Evolutionary conservation across 805 yeast genomes (phyloP).

Genomic region (Myxozyma geophila): DNA sequence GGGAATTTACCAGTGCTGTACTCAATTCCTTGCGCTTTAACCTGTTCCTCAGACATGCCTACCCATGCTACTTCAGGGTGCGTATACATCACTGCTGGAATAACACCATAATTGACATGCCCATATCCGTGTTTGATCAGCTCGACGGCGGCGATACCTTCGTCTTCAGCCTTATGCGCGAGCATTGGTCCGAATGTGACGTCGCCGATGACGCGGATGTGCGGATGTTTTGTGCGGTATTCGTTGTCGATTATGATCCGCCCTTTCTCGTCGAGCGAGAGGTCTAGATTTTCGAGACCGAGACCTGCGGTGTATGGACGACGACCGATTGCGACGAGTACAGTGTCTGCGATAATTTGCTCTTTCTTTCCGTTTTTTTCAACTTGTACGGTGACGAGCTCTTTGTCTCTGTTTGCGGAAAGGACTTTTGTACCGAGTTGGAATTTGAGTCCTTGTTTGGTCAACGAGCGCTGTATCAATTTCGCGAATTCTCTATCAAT

Average conservation of each 20-base stretch:
- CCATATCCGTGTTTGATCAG: conserved; percentile 91
- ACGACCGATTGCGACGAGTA: conserved; percentile 93
- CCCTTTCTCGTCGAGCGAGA: conserved; percentile 41
- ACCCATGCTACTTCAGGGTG: conserved; percentile 99
- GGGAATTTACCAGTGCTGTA: conserved; percentile 65
- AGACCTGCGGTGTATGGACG: conserved; percentile 93
- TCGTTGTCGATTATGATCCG: conserved; percentile 78
- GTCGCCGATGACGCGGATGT: conserved; percentile 91
- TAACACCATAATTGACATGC: conserved; percentile 96
- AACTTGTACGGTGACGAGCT: no score
- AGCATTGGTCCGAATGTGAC: conserved; percentile 98
- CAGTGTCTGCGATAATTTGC: no score
- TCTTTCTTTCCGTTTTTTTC: no score
- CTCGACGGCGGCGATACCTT: conserved; percentile 98
- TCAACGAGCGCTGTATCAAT: no score
- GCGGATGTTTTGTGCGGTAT: conserved; percentile 87
- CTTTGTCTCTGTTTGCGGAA: no score
- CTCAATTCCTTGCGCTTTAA: no score
- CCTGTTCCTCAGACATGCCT: conserved; percentile 90
- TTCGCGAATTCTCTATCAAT: no score
- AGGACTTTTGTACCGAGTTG: no score
- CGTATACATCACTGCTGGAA: conserved; percentile 98
- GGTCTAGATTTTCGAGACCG: conserved; percentile 83
- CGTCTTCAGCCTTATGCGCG: conserved; percentile 99
- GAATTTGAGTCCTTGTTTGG: no score